phyloP scores from a whole-genome alignment of 257 asterid genomes.

The Euphrasia confusa region DNA sequence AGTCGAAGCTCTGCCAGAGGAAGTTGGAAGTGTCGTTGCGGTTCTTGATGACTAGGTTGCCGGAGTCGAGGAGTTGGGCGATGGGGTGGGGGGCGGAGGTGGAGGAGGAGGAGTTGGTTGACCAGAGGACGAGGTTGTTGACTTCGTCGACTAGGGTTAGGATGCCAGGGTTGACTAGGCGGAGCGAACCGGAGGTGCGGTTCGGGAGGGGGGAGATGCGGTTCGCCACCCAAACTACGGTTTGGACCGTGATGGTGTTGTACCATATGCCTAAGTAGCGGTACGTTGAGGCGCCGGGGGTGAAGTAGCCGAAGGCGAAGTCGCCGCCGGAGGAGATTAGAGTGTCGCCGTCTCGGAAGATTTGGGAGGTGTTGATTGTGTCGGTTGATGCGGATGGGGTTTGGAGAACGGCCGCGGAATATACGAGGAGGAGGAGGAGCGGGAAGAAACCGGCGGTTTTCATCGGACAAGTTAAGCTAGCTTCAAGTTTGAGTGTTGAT shows the following conservation, averaged over 20 bases:
- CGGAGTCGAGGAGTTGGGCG: slow-evolving; percentile 36
- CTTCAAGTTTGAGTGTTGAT: too few relatives aligned
- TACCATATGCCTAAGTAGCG: slow-evolving; percentile 20
- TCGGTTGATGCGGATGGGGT: neutral
- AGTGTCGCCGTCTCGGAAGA: slow-evolving; percentile 30
- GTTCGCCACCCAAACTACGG: slow-evolving; percentile 26
- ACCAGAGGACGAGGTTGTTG: neutral
- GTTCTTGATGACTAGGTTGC: slow-evolving; percentile 30
- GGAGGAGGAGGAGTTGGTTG: slow-evolving; percentile 28
- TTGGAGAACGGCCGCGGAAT: too few relatives aligned
- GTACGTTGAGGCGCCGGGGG: neutral
- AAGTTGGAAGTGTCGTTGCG: too few relatives aligned
- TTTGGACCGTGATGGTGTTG: neutral
- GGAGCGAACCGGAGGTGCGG: slow-evolving; percentile 1
- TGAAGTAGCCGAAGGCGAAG: slow-evolving; percentile 37
- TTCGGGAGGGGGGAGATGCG: slow-evolving; percentile 16
- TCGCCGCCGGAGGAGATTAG: slow-evolving; percentile 31
- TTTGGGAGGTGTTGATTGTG: slow-evolving; percentile 14
- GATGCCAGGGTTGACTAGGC: slow-evolving; percentile 4
- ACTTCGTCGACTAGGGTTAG: slow-evolving; percentile 9
- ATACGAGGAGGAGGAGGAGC: too few relatives aligned
- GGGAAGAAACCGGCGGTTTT: too few relatives aligned
- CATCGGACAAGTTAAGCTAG: too few relatives aligned
- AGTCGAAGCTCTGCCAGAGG: neutral
- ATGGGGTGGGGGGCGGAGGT: slow-evolving; percentile 15